Evolutionary conservation across 2,329 filamentous ascomycete species (phyloP).

Genomic region (Fusarium annulatum): DNA sequence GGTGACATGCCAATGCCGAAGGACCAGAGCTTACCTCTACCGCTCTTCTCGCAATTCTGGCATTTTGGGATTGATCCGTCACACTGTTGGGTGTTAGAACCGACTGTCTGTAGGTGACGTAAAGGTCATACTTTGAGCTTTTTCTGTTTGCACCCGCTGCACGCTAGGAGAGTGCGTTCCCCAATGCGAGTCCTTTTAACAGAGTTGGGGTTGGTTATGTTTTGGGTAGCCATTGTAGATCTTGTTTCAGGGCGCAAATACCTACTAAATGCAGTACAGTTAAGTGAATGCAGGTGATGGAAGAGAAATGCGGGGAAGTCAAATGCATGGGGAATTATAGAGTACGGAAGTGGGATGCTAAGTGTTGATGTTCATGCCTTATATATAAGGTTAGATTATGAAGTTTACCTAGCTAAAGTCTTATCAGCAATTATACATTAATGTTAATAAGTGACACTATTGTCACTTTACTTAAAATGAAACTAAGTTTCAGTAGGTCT

Average conservation of each 20-base stretch:
- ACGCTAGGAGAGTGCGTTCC: conserved; percentile 27
- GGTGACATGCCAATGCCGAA: too few relatives aligned
- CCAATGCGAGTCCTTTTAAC: conserved; percentile 22
- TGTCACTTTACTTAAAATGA: too few relatives aligned
- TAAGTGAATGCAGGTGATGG: background rate
- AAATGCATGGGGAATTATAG: background rate
- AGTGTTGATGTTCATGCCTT: background rate
- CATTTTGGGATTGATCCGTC: conserved; percentile 23
- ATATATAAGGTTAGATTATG: background rate
- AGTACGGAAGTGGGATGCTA: background rate
- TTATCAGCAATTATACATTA: too few relatives aligned
- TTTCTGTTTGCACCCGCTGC: conserved; percentile 32
- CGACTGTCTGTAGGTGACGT: too few relatives aligned
- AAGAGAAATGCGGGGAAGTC: background rate
- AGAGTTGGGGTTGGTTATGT: background rate
- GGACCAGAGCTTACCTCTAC: conserved; percentile 1
- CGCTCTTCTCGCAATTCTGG: conserved; percentile 21
- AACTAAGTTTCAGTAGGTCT: too few relatives aligned
- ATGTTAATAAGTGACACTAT: too few relatives aligned
- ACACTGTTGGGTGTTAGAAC: conserved; percentile 14
- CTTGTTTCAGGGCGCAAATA: background rate
- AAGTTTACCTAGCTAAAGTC: too few relatives aligned
- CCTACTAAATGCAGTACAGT: background rate
- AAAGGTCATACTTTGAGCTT: conserved; percentile 23
- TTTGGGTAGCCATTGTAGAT: background rate